Evolutionary conservation across 164 flowering plant genomes (phyloP).

Genomic region (Warburgia ugandensis): DNA sequence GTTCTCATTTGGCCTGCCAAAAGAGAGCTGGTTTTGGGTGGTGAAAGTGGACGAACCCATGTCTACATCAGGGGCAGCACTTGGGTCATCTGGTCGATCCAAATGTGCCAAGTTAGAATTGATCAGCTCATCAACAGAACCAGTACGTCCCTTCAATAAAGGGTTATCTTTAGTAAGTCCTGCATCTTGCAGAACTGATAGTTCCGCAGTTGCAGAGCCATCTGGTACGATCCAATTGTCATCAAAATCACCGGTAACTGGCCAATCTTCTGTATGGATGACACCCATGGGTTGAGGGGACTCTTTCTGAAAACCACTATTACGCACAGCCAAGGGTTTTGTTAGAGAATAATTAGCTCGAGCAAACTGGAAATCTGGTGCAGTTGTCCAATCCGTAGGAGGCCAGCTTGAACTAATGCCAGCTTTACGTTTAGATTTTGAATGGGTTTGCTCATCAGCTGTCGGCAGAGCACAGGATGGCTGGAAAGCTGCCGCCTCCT

Average conservation of each 20-base stretch:
- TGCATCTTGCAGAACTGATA: slow-evolving; percentile 12
- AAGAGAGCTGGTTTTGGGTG: slow-evolving; percentile 37
- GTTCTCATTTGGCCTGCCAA: slow-evolving; percentile 29
- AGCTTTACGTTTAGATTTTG: slow-evolving; percentile 26
- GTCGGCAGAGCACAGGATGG: slow-evolving; percentile 12
- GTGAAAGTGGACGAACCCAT: slow-evolving; percentile 10
- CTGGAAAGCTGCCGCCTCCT: slow-evolving; percentile 11
- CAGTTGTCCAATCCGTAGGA: slow-evolving; percentile 71
- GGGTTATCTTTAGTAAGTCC: slow-evolving; percentile 15
- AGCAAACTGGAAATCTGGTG: slow-evolving; percentile 49
- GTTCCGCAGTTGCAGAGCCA: slow-evolving; percentile 11
- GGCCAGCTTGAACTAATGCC: slow-evolving; percentile 52
- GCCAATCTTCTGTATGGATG: slow-evolving; percentile 11
- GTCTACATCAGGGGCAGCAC: slow-evolving; percentile 9
- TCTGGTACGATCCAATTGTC: slow-evolving; percentile 27
- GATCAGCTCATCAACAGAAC: slow-evolving; percentile 4
- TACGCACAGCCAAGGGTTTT: slow-evolving; percentile 11
- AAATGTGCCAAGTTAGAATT: slow-evolving; percentile 9
- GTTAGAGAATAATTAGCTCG: slow-evolving; percentile 29
- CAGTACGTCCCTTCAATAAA: not conserved
- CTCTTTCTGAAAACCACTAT: too few relatives aligned
- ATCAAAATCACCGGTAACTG: slow-evolving; percentile 13
- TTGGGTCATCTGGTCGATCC: slow-evolving; percentile 17
- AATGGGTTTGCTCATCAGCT: slow-evolving; percentile 16
- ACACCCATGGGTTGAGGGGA: too few relatives aligned